Conservation (phyloP, 768 basidiomycete species). For the Pisolithus marmoratus region DNA sequence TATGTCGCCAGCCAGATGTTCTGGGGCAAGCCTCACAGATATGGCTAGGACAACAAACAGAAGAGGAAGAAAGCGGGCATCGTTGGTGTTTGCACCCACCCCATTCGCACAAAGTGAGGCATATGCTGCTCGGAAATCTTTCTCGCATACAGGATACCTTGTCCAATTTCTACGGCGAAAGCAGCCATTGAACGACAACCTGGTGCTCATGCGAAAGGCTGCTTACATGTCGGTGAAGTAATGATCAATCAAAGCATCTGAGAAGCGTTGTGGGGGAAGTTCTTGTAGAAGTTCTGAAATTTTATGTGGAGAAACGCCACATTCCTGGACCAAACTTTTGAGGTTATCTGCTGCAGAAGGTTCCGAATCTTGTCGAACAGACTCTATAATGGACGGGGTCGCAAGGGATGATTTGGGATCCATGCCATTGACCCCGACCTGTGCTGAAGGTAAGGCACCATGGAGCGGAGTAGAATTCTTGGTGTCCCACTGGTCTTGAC, state of each 20-base stretch:
- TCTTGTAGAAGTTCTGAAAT: conserved; percentile 86
- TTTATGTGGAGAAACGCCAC: conserved; percentile 86
- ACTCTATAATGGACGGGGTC: conserved; percentile 32
- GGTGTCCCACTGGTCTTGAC: conserved; percentile 24
- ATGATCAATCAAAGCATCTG: conserved; percentile 76
- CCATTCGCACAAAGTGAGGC: conserved; percentile 59
- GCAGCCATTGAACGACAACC: conserved; percentile 1
- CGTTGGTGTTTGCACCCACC: conserved; percentile 60
- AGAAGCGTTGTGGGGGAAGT: conserved; percentile 70
- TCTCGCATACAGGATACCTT: conserved; percentile 85
- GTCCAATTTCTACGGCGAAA: conserved; percentile 72
- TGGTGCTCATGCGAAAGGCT: background rate
- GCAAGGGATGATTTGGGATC: conserved; percentile 25
- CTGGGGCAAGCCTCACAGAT: conserved; percentile 79
- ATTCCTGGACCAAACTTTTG: conserved; percentile 83
- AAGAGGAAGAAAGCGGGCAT: conserved; percentile 84
- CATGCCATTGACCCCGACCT: conserved; percentile 20
- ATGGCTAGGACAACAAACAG: conserved; percentile 91
- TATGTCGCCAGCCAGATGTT: conserved; percentile 76
- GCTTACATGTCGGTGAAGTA: conserved; percentile 72
- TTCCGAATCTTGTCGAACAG: conserved; percentile 38
- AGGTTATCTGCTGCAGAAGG: conserved; percentile 72
- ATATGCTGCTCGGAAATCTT: conserved; percentile 72
- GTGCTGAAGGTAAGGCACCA: conserved; percentile 6
- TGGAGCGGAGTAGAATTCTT: conserved; percentile 10